Evolutionary conservation across 257 asterid species (phyloP).

Genomic region (Phtheirospermum japonicum): DNA sequence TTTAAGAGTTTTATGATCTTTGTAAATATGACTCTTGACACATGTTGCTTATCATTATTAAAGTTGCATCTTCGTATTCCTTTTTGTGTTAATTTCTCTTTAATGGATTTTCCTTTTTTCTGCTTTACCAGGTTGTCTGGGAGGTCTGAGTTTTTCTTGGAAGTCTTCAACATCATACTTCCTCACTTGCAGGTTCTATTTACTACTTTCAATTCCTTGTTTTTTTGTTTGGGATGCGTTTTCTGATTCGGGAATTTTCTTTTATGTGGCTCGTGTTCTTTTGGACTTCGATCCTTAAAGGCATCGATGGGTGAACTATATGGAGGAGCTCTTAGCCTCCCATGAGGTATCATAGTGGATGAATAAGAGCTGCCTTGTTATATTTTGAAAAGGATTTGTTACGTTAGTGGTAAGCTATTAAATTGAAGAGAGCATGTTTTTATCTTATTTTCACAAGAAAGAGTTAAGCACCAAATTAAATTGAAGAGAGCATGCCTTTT

Average conservation of each 20-base stretch:
- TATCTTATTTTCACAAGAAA: background rate
- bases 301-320: conserved; percentile 64
- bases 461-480: background rate
- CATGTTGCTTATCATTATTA: conserved; percentile 9
- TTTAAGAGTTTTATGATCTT: background rate
- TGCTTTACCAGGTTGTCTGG: conserved; percentile 56
- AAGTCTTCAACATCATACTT: conserved; percentile 49
- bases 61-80: conserved; percentile 9
- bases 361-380: too few species aligned
- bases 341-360: background rate
- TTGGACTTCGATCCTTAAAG: conserved; percentile 38
- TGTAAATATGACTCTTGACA: background rate
- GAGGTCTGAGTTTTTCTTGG: conserved; percentile 52
- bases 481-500: background rate
- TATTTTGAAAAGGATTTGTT: too few species aligned
- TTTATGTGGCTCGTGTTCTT: conserved; percentile 11
- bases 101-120: conserved; percentile 1
- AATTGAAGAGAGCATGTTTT: background rate
- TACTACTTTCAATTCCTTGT: conserved; percentile 12
- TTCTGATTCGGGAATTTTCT: too few species aligned
- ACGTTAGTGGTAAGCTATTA: background rate
- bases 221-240: conserved; percentile 1
- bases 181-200: conserved; percentile 78
- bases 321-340: conserved; percentile 69
- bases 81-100: background rate